These are phyloP conservation scores for Novymonas esmeraldas DNA, from an alignment of 208 protist genomes.

Conservation along the genomic window DNA sequence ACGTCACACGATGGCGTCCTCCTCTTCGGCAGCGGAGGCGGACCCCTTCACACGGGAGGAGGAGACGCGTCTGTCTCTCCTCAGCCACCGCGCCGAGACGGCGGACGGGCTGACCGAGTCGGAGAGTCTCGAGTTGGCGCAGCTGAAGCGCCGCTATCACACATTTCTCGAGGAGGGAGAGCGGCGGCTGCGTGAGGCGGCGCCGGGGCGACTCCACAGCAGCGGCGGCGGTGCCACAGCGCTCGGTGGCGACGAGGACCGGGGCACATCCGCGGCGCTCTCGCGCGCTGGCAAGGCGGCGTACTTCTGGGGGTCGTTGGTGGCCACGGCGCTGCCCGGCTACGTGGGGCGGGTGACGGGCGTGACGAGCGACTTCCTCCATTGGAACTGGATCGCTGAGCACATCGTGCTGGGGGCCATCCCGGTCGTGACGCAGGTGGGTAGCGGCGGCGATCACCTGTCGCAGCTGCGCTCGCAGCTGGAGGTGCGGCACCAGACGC, in stretches of 20 bases:
- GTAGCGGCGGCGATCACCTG: conserved; percentile 81
- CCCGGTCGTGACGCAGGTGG: conserved; percentile 81
- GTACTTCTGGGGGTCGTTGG: conserved; percentile 85
- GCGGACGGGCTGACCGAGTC: conserved; percentile 30
- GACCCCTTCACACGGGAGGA: conserved; percentile 56
- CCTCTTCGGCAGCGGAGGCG: background rate
- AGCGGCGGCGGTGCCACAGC: background rate
- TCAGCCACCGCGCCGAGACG: conserved; percentile 28
- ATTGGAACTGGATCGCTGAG: conserved; percentile 88
- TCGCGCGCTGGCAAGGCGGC: conserved; percentile 54
- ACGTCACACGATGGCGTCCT: conserved; percentile 11
- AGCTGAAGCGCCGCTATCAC: conserved; percentile 53
- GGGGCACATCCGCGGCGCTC: conserved; percentile 34
- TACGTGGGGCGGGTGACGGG: conserved; percentile 80
- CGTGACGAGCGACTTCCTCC: conserved; percentile 68
- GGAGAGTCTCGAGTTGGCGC: conserved; percentile 47
- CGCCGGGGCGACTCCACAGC: background rate
- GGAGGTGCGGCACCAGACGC: conserved; percentile 35
- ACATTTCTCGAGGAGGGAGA: conserved; percentile 60
- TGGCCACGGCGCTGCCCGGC: conserved; percentile 79
- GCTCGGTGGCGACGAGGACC: background rate
- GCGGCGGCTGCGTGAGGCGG: conserved; percentile 33
- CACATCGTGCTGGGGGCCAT: conserved; percentile 82
- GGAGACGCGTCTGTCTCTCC: conserved; percentile 42
- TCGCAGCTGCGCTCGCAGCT: conserved; percentile 66